A percentile compares a stretch with the other conserved stretches of the same genome.
phyloP scores from a whole-genome alignment of 1,284 basidiomycete genomes.

The Tilletia indica region DNA sequence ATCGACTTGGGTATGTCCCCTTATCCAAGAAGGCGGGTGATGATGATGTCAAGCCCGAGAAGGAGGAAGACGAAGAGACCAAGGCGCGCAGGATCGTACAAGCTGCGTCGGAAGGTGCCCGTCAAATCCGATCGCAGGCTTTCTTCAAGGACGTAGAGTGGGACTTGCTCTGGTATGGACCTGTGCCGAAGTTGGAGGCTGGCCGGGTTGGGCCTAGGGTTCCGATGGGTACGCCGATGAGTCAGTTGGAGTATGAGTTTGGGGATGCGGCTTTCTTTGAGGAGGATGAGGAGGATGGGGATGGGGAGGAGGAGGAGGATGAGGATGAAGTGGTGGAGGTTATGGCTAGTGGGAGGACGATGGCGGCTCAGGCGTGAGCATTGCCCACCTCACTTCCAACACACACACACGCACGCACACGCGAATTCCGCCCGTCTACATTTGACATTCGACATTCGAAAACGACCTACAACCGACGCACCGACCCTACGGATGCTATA shows the following conservation, averaged over 20 bases:
- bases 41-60: too few relatives aligned
- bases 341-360: too few relatives aligned
- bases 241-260: neutral
- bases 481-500: too few relatives aligned
- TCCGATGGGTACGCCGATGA: neutral
- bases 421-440: too few relatives aligned
- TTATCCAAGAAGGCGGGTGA: neutral
- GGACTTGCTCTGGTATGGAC: constrained; percentile 34
- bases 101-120: neutral
- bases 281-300: neutral
- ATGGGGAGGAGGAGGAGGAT: neutral
- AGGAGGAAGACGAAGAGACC: too few relatives aligned
- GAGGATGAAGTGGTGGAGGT: too few relatives aligned
- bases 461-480: too few relatives aligned
- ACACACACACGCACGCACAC: too few relatives aligned
- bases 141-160: constrained; percentile 43
- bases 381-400: too few relatives aligned
- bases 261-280: neutral
- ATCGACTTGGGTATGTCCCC: neutral
- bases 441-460: too few relatives aligned
- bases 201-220: neutral
- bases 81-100: too few relatives aligned
- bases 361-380: too few relatives aligned
- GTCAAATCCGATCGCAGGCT: constrained; percentile 32
- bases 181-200: constrained; percentile 19